Conservation (phyloP, 176 grass and related monocot genomes). For the Carex cristatella region DNA sequence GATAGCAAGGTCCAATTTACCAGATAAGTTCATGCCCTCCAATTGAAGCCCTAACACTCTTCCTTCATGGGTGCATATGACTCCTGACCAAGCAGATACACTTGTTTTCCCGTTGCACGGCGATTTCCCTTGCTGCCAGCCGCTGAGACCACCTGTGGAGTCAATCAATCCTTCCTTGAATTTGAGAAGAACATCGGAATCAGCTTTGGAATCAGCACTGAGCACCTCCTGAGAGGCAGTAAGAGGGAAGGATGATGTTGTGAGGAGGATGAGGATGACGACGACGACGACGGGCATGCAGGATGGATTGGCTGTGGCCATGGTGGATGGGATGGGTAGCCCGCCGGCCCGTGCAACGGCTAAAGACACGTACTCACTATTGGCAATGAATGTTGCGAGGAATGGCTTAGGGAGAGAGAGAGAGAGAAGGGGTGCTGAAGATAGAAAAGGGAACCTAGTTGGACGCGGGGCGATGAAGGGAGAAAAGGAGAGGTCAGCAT, state of each 20-base stretch:
- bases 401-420: background rate
- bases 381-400: background rate
- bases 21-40: slow-evolving; percentile 60
- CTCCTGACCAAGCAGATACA: slow-evolving; percentile 43
- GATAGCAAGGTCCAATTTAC: slow-evolving; percentile 39
- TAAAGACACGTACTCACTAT: background rate
- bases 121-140: slow-evolving; percentile 42
- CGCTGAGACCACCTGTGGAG: slow-evolving; percentile 13
- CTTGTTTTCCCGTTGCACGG: slow-evolving; percentile 36
- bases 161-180: slow-evolving; percentile 49
- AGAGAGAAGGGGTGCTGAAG: background rate
- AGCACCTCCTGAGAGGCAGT: background rate
- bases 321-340: slow-evolving; percentile 19
- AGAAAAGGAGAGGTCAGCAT: slow-evolving; percentile 17
- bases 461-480: background rate
- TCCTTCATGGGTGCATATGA: slow-evolving; percentile 44
- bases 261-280: background rate
- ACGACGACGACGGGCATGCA: slow-evolving; percentile 14
- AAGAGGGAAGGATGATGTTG: background rate
- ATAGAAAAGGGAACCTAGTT: slow-evolving; percentile 11
- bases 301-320: slow-evolving; percentile 19
- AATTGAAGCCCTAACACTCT: slow-evolving; percentile 60
- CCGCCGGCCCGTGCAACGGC: slow-evolving; percentile 21
- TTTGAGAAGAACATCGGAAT: slow-evolving; percentile 48
- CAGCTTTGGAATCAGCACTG: background rate